Base-by-base conservation (phyloP, 2,329 filamentous ascomycete genomes). In the Colletotrichum sp. region DNA sequence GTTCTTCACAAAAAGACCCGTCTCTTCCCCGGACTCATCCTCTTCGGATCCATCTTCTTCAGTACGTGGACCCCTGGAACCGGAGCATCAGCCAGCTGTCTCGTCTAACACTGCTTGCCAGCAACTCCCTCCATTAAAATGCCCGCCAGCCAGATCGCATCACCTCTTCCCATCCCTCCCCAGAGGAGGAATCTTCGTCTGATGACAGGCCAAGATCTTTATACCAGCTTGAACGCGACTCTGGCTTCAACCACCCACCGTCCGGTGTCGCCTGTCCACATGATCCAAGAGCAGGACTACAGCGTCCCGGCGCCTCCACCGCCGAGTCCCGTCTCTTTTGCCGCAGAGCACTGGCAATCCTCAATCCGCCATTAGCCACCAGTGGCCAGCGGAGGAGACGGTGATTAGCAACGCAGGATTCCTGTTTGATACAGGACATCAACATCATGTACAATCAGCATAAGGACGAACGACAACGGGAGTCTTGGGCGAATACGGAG, bases 291-390 rank as follows among this genome's bases (percentile, higher is more conserved):
- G 79, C 85, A 90, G 74, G 91, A 93, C 82, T 93, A 92, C 84
- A 87, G 88, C 36, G 91, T 92, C 24, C 92, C 92, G n/a, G 91
- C 91, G 16, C 90, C 92, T 55, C 92, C 92, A 14, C 92, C 92
- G 24, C 91, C 92, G 14, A 92, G 90, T 78, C 92, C 92, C 9
- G 90, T 93, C 80, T 90, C 89, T 83, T 92, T 92, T 80, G 87
- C 89, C 34, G 82, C 85, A 28, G 90, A 92, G 73, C 87, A 89
- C 81, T 92, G 90, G 90, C 85, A 88, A 69, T 82, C 83, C 43
- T 81, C 81, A 26, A 71, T 83, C 59, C 82, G 81, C 76, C 81
- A 80, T 75, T 85, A 76, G 38, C 26, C 30, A 21, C 10, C 13
- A 26, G 13, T 16, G 13, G 12, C 21, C 56, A 28, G 26, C 56